Evolutionary conservation across 2,329 filamentous ascomycete species (phyloP).

Genomic region (Massarina eburnea): DNA sequence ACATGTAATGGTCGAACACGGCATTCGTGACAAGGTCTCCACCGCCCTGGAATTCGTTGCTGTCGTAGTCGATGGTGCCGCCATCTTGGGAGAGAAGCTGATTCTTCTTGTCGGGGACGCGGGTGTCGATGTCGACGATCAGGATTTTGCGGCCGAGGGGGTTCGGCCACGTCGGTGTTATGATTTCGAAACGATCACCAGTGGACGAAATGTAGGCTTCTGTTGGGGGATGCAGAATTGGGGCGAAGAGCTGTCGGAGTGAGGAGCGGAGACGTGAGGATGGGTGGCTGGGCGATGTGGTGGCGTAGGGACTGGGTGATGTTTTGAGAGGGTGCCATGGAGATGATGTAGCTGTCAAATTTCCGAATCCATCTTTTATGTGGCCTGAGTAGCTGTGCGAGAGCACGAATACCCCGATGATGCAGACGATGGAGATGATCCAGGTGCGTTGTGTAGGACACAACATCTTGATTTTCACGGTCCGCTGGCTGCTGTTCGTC

Average conservation of each 20-base stretch:
- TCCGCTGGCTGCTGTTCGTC: no score
- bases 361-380: no score
- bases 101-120: conserved; percentile 21
- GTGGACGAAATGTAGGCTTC: neutral
- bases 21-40: conserved; percentile 39
- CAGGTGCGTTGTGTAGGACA: no score
- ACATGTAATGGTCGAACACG: conserved; percentile 45
- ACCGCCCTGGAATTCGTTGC: conserved; percentile 20
- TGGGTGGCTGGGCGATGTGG: neutral
- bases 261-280: neutral
- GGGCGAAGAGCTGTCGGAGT: neutral
- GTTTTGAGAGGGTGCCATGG: no score
- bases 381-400: neutral
- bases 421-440: neutral
- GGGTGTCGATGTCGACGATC: conserved; percentile 36
- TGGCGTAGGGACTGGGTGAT: no score
- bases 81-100: conserved; percentile 21
- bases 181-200: neutral
- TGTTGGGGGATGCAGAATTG: neutral
- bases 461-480: neutral
- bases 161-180: conserved; percentile 19
- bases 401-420: neutral
- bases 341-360: no score
- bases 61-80: conserved; percentile 20
- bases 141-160: conserved; percentile 27